Percentiles rank a stretch among this genome's conserved stretches.
Evolutionary conservation across 257 asterid genomes (phyloP).

Genomic region (Nemophila menziesii): DNA sequence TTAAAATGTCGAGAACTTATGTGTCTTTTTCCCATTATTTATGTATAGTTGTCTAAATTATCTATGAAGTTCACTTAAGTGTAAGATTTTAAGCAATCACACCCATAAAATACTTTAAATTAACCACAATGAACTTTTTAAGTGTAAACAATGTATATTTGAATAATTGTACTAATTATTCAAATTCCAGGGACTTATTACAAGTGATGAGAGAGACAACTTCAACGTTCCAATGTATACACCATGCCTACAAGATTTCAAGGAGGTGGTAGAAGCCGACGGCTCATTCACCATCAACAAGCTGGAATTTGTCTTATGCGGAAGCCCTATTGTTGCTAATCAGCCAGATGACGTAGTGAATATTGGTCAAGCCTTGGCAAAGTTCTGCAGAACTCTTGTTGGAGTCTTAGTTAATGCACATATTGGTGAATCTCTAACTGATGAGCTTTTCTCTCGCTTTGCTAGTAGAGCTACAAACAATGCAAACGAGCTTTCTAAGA

Average conservation of each 20-base stretch:
- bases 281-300: slow-evolving; percentile 55
- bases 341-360: slow-evolving; percentile 65
- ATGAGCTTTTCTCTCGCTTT: slow-evolving; percentile 56
- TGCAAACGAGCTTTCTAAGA: slow-evolving; percentile 67
- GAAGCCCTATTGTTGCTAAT: slow-evolving; percentile 81
- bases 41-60: too few relatives aligned
- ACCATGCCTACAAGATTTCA: slow-evolving; percentile 77
- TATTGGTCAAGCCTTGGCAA: slow-evolving; percentile 77
- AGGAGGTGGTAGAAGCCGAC: slow-evolving; percentile 72
- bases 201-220: slow-evolving; percentile 58
- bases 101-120: too few relatives aligned
- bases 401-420: too few relatives aligned
- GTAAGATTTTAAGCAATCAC: too few relatives aligned
- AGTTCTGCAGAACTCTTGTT: slow-evolving; percentile 62
- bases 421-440: slow-evolving; percentile 60
- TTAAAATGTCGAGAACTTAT: too few relatives aligned
- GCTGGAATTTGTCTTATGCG: slow-evolving; percentile 68
- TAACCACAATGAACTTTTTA: too few relatives aligned
- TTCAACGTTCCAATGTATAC: slow-evolving; percentile 90
- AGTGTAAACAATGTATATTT: too few relatives aligned
- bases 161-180: too few relatives aligned
- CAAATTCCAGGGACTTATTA: slow-evolving; percentile 78
- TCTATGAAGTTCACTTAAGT: too few relatives aligned
- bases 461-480: slow-evolving; percentile 49
- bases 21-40: too few relatives aligned